Evolutionary conservation across 2,329 filamentous ascomycete species (phyloP), one percentile per base, ranked within the genome.

Genomic region (Lachnellula hyalina): DNA sequence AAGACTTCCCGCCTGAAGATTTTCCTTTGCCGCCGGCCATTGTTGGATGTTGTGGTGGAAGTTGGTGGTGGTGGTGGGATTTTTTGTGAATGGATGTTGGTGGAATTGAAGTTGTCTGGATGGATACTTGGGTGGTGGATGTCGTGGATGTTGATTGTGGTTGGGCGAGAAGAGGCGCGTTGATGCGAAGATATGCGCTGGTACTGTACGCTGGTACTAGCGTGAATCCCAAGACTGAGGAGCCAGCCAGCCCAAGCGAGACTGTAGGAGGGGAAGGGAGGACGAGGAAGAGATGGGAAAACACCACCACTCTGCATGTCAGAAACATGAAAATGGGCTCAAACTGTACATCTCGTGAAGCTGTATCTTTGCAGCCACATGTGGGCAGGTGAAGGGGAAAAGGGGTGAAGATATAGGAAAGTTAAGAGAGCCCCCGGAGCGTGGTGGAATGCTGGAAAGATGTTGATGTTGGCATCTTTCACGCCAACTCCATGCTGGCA

Each of bases 1-100:
- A 70, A 15, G 66, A 68, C 65, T 70, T 70, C 52, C 68, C 68
- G 49, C 66, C 68, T 19, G 66, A 68, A 55, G 66, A 68, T 62
- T 70, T 70, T 63, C 68, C 68, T 59, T 70, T 70, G 58, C 68
- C 68, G 42, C 68, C 68, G 44, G 68, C 66, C 68, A 70, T 70
- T 63, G 45, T 38, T 42, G 40, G 36, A 17, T 15, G 36, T 40
- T 40, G 17, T 42, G 15, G 15, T 19, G 9, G 40, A 41, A 19
- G 8, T 47, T 47, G 42, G 4, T 12, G 38, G 12, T 48, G 5
- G 8, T 40, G 2, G 23, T 36, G n/a, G 21, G 17, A 23, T 14
- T 42, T 42, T 42, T 42, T 15, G 40, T 42, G 8, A 17, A 42
- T n/a, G 21, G 21, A 25, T 23, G 28, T 40, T 25, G 42, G 8